Evolutionary conservation across 495 filamentous ascomycete species (phyloP).

Genomic region (Stereocaulon alpinum): DNA sequence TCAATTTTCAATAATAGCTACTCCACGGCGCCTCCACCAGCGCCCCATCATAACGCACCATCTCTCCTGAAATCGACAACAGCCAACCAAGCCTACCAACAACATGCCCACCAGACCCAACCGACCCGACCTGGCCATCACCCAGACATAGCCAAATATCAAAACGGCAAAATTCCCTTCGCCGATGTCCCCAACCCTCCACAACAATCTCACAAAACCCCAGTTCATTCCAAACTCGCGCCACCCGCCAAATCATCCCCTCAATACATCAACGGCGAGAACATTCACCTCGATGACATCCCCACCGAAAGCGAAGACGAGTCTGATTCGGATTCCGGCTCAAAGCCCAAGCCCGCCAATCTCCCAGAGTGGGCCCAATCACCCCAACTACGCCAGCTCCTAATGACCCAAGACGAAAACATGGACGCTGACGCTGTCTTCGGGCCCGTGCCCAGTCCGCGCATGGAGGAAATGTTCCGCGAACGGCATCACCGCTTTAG

Average conservation of each 20-base stretch:
- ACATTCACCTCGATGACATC: slow-evolving; percentile 86
- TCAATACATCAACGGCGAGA: slow-evolving; percentile 55
- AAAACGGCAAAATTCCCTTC: slow-evolving; percentile 83
- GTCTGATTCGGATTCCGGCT: slow-evolving; percentile 84
- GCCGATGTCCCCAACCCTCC: slow-evolving; percentile 52
- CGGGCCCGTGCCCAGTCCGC: slow-evolving; percentile 71
- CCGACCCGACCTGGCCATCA: slow-evolving; percentile 53
- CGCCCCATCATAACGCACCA: slow-evolving; percentile 32
- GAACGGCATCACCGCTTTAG: slow-evolving; percentile 76
- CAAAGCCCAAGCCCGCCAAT: slow-evolving; percentile 46
- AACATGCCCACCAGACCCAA: slow-evolving; percentile 38
- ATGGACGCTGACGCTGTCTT: slow-evolving; percentile 77
- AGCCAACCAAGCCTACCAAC: slow-evolving; percentile 28
- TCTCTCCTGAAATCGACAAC: slow-evolving; percentile 20
- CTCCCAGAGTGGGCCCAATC: slow-evolving; percentile 77
- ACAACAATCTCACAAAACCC: slow-evolving; percentile 40
- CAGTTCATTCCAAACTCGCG: slow-evolving; percentile 37
- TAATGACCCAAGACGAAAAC: slow-evolving; percentile 66
- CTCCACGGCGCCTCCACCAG: slow-evolving; percentile 40
- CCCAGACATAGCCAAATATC: slow-evolving; percentile 69
- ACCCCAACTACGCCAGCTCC: slow-evolving; percentile 57
- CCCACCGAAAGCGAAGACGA: slow-evolving; percentile 70
- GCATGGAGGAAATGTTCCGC: slow-evolving; percentile 94
- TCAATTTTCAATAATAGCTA: slow-evolving; percentile 56
- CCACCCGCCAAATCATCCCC: slow-evolving; percentile 65